These are phyloP conservation scores for Grigorovia yakushimaensis DNA, from an alignment of 805 yeast genomes.

Conservation along the genomic window DNA sequence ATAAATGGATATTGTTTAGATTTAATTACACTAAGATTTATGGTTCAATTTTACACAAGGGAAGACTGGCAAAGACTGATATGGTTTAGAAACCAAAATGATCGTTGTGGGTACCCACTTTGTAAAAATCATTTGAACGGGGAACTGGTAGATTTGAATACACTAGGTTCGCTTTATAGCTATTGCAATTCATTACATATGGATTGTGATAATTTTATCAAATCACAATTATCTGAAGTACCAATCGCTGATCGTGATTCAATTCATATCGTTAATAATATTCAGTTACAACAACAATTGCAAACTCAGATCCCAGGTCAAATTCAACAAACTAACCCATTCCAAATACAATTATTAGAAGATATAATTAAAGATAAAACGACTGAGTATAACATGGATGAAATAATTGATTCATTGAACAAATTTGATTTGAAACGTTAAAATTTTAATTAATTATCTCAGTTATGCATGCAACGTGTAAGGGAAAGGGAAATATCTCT, in stretches of 20 bases:
- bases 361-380: slow-evolving; percentile 16
- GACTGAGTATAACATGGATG: slow-evolving; percentile 17
- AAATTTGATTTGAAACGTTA: not conserved
- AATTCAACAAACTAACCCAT: slow-evolving; percentile 2
- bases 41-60: slow-evolving; percentile 60
- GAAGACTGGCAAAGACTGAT: slow-evolving; percentile 59
- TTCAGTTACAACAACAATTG: slow-evolving; percentile 2
- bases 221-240: slow-evolving; percentile 15
- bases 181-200: slow-evolving; percentile 73
- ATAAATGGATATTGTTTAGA: slow-evolving; percentile 17
- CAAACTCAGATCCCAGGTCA: no score
- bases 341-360: slow-evolving; percentile 30
- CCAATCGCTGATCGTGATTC: slow-evolving; percentile 60
- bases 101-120: slow-evolving; percentile 73
- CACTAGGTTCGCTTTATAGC: slow-evolving; percentile 2
- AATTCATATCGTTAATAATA: slow-evolving; percentile 27
- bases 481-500: no score
- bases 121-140: slow-evolving; percentile 34
- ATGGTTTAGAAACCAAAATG: slow-evolving; percentile 66
- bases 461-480: no score
- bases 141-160: slow-evolving; percentile 13
- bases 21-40: slow-evolving; percentile 37
- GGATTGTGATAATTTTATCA: slow-evolving; percentile 68
- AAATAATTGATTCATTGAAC: not conserved
- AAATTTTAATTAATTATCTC: not conserved